Percentiles rank a stretch among this genome's conserved stretches.
These are phyloP conservation scores for Picocystis sp. DNA, from an alignment of 163 green algal genomes.

Conservation along the genomic window DNA sequence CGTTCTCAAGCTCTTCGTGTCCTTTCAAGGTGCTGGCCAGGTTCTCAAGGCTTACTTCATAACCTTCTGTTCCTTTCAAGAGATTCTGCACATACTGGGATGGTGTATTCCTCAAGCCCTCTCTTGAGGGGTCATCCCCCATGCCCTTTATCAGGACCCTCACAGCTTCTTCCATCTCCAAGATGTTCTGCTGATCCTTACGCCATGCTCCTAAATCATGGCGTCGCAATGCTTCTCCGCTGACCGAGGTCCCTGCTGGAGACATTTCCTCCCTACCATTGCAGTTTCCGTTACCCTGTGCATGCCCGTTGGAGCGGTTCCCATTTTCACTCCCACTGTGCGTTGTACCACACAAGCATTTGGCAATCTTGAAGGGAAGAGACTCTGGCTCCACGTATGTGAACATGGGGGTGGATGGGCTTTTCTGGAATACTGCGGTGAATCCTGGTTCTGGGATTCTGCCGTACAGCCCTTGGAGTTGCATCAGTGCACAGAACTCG, in stretches of 20 bases:
- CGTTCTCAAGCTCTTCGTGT: not conserved
- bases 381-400: too few species aligned
- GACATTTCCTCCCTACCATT: too few species aligned
- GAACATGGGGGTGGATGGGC: too few species aligned
- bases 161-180: constrained; percentile 32
- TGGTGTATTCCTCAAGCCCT: constrained; percentile 24
- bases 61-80: constrained; percentile 38
- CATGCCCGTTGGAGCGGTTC: too few species aligned
- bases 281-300: too few species aligned
- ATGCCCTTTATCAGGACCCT: constrained; percentile 25
- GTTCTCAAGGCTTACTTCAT: constrained; percentile 8
- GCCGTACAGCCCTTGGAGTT: constrained; percentile 1
- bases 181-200: not conserved
- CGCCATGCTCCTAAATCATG: too few species aligned
- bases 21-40: not conserved
- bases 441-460: not conserved
- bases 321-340: too few species aligned
- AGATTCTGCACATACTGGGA: constrained; percentile 42
- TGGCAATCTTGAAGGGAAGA: too few species aligned
- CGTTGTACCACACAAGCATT: too few species aligned
- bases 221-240: too few species aligned
- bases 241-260: too few species aligned
- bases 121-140: constrained; percentile 24
- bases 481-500: constrained; percentile 3
- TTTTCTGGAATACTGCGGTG: too few species aligned